A percentile compares a stretch with the other conserved stretches of the same genome.
Conservation (phyloP, 176 grass and related monocot genomes). For the Leersia perrieri region DNA sequence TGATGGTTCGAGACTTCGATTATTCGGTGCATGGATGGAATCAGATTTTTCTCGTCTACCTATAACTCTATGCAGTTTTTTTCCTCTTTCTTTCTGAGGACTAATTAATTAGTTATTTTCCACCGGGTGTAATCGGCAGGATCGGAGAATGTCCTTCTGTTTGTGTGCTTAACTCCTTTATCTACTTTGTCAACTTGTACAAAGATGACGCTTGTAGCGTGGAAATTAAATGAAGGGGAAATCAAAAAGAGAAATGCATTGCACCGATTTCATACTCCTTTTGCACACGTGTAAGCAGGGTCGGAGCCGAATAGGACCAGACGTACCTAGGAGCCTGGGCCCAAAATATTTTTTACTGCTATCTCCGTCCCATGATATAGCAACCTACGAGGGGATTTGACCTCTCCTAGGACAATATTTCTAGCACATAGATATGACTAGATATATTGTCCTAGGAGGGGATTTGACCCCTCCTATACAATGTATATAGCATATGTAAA, state of each 20-base stretch:
- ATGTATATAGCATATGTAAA: too few relatives aligned
- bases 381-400: too few relatives aligned
- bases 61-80: background rate
- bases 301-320: too few relatives aligned
- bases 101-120: slow-evolving; percentile 46
- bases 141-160: background rate
- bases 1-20: background rate
- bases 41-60: background rate
- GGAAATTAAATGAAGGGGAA: background rate
- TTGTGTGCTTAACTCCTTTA: slow-evolving; percentile 7
- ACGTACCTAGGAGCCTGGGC: too few relatives aligned
- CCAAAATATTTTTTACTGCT: too few relatives aligned
- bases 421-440: too few relatives aligned
- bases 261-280: background rate
- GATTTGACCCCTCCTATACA: too few relatives aligned
- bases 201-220: slow-evolving; percentile 7
- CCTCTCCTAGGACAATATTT: too few relatives aligned
- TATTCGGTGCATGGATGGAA: slow-evolving; percentile 10
- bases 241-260: background rate
- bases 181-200: slow-evolving; percentile 25
- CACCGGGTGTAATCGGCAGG: background rate
- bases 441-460: too few relatives aligned
- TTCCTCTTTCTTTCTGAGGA: background rate
- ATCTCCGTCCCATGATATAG: too few relatives aligned
- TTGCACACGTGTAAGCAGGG: background rate